Percentiles rank a stretch among this genome's conserved stretches.
Evolutionary conservation across 306 rosid species (phyloP).

Genomic region (Heteromeles arbutifolia): DNA sequence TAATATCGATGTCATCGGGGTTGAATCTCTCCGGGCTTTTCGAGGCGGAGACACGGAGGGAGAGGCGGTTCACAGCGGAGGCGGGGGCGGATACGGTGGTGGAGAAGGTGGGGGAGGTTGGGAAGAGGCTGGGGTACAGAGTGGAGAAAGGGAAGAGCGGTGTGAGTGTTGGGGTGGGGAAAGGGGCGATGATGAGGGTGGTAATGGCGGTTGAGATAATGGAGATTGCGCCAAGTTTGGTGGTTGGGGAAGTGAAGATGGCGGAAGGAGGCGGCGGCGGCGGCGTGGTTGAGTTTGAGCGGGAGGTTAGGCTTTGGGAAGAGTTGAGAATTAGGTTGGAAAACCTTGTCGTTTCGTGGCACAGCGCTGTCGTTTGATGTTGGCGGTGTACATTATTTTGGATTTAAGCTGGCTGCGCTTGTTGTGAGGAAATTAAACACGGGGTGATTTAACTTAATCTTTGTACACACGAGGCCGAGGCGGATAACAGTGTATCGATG

Average conservation of each 20-base stretch:
- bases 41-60: constrained; percentile 32
- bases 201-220: constrained; percentile 43
- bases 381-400: background rate
- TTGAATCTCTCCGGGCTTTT: constrained; percentile 70
- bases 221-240: constrained; percentile 40
- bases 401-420: too few relatives aligned
- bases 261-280: constrained; percentile 38
- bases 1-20: constrained; percentile 85
- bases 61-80: constrained; percentile 50
- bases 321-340: constrained; percentile 40
- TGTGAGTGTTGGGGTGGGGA: constrained; percentile 50
- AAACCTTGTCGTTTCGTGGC: constrained; percentile 57
- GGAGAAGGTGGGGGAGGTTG: constrained; percentile 57
- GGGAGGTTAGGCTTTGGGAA: constrained; percentile 44
- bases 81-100: constrained; percentile 32
- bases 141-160: constrained; percentile 60
- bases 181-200: constrained; percentile 24
- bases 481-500: too few relatives aligned
- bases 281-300: constrained; percentile 45
- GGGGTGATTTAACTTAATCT: too few relatives aligned
- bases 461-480: too few relatives aligned
- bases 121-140: constrained; percentile 46
- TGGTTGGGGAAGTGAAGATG: constrained; percentile 47
- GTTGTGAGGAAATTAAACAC: background rate
- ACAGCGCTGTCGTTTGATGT: constrained; percentile 13